phyloP scores from a whole-genome alignment of 495 filamentous ascomycete genomes.

The Cudoniella acicularis region DNA sequence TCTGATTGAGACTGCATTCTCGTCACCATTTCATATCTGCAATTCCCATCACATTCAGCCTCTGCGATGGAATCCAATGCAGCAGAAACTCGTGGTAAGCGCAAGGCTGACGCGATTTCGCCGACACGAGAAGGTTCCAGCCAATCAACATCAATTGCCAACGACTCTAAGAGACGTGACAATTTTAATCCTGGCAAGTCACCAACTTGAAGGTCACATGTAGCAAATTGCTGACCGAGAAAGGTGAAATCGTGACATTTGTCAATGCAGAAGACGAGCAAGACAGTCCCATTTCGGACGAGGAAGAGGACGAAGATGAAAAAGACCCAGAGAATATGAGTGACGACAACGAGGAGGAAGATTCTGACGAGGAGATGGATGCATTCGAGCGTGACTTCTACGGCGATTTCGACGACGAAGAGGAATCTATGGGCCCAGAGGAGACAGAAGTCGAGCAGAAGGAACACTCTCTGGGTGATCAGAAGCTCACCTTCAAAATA shows the following conservation, averaged over 20 bases:
- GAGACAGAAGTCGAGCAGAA: not conserved
- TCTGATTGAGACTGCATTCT: not conserved
- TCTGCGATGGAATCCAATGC: not conserved
- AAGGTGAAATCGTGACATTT: no score
- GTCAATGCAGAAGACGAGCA: no score
- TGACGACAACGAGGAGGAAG: no score
- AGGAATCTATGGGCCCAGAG: not conserved
- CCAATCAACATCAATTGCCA: not conserved
- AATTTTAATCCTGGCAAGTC: no score
- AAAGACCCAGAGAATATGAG: not conserved
- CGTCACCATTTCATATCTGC: not conserved
- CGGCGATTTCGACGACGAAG: not conserved
- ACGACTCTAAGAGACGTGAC: not conserved
- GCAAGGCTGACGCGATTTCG: not conserved
- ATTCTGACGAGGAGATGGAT: not conserved
- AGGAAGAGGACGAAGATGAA: not conserved
- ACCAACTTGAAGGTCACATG: no score
- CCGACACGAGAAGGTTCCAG: not conserved
- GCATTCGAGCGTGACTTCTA: not conserved
- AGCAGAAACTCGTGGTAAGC: not conserved
- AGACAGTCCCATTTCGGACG: no score
- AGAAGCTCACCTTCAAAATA: not conserved
- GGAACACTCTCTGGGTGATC: not conserved
- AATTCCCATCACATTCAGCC: no score
- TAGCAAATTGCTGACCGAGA: no score